Evolutionary conservation across 1,284 basidiomycete genomes (phyloP), one percentile per base, ranked within the genome.

Genomic region (Coniferiporia sulphurascens): DNA sequence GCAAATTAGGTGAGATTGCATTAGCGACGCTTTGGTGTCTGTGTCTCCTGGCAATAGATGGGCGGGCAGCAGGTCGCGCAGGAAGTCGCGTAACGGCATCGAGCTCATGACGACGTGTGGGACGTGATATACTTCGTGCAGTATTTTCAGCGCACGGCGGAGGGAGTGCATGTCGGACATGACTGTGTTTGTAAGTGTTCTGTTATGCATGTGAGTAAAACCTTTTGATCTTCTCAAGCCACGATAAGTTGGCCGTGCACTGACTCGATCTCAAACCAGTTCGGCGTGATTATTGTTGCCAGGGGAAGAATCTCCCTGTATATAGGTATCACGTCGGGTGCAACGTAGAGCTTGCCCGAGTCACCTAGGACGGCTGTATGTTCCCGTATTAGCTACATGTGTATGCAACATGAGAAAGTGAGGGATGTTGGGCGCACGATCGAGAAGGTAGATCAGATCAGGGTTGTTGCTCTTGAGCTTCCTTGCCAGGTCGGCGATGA

Each of bases 251-350:
- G 5, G 5, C 27, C 27, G 48, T 27, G 52, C 3, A 78, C 89
- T 71, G 70, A 95, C 93, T 98, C 95, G 58, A 91, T 91, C 76
- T 99, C 97, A 65, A 96, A 99, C 83, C 95, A 97, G 71, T 99
- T 99, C 0, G 96, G 96, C 0, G 96, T 95, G 64, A 98, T 96
- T 59, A 98, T 88, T 0, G 91, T 93, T 1, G 95, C 87, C 21
- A 89, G 75, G 15, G 82, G 78, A 1, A 99, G 78, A 74, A 99
- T 83, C 50, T 76, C 72, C 55, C 86, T 84, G 76, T 99, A 99
- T 51, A 95, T 83, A 0, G 95, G 93, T 56, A 99, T 81, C 4
- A 95, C 93, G 64, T 93, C 87, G 10, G 86, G 78, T 5, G 93
- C 84, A 27, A 99, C 95, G 67, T 99, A 99, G 10, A 97, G 76